These are phyloP conservation scores for Punica granatum DNA, from an alignment of 345 rosid genomes.

Conservation along the genomic window DNA sequence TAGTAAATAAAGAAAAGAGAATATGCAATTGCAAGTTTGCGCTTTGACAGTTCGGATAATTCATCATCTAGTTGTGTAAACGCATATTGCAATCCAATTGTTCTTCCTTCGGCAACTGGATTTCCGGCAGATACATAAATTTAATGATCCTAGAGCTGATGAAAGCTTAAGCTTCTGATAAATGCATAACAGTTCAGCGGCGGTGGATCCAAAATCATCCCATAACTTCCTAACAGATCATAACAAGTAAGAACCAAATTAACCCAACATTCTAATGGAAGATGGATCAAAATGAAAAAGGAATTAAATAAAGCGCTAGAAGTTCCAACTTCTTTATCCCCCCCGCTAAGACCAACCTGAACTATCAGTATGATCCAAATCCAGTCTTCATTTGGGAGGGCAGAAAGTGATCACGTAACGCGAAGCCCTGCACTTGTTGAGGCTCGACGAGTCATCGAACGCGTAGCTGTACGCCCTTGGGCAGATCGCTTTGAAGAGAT, in stretches of 20 bases:
- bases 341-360: not conserved
- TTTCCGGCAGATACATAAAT: no score
- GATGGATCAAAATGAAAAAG: not conserved
- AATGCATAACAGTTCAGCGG: not conserved
- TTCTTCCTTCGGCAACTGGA: not conserved
- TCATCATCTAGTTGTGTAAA: no score
- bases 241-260: not conserved
- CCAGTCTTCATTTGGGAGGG: constrained; percentile 52
- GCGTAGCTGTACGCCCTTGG: constrained; percentile 94
- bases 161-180: not conserved
- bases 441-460: constrained; percentile 82
- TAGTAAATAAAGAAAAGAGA: no score
- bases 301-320: not conserved
- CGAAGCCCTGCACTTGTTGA: constrained; percentile 82
- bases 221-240: not conserved
- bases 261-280: not conserved
- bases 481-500: constrained; percentile 84
- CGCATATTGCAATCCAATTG: not conserved
- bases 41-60: no score
- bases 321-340: not conserved
- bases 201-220: not conserved
- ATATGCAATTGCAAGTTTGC: no score
- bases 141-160: not conserved
- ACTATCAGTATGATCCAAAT: not conserved
- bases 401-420: constrained; percentile 87